These are phyloP conservation scores for Citeromyces matritensis DNA, from an alignment of 805 yeast species.

Conservation along the genomic window DNA sequence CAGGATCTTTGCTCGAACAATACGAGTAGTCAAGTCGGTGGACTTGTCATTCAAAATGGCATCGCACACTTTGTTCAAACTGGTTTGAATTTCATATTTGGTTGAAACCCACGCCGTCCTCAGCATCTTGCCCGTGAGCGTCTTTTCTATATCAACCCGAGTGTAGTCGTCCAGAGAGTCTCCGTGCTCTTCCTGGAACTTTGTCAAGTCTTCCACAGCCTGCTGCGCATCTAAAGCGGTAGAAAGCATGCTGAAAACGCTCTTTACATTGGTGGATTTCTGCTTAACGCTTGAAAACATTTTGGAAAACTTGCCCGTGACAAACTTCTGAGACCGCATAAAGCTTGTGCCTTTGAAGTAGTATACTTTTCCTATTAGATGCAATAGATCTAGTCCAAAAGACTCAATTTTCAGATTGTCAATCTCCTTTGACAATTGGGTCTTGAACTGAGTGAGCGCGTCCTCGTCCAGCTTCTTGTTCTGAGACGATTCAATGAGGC, in stretches of 20 bases:
- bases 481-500: constrained; percentile 20
- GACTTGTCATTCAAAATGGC: constrained; percentile 42
- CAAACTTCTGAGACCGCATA: constrained; percentile 50
- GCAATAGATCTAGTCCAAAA: constrained; percentile 71
- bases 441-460: constrained; percentile 30
- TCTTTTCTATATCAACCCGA: constrained; percentile 53
- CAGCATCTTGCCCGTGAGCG: constrained; percentile 63
- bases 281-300: constrained; percentile 58
- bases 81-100: constrained; percentile 61
- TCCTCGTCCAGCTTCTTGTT: constrained; percentile 26
- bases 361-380: constrained; percentile 59
- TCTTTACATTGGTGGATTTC: constrained; percentile 59
- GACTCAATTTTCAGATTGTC: constrained; percentile 72
- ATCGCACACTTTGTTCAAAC: constrained; percentile 60
- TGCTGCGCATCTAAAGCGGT: constrained; percentile 68
- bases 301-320: constrained; percentile 42
- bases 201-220: constrained; percentile 60
- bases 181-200: constrained; percentile 35
- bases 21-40: constrained; percentile 26
- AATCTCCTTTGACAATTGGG: constrained; percentile 58
- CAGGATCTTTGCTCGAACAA: constrained; percentile 50
- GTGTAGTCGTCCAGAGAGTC: constrained; percentile 26
- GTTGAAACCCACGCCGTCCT: constrained; percentile 83
- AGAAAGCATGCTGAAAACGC: constrained; percentile 55
- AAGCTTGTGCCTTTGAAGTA: constrained; percentile 49